These are phyloP conservation scores for Oehlia diaphana DNA, from an alignment of 192 early-diverging fungal species.

Conservation along the genomic window DNA sequence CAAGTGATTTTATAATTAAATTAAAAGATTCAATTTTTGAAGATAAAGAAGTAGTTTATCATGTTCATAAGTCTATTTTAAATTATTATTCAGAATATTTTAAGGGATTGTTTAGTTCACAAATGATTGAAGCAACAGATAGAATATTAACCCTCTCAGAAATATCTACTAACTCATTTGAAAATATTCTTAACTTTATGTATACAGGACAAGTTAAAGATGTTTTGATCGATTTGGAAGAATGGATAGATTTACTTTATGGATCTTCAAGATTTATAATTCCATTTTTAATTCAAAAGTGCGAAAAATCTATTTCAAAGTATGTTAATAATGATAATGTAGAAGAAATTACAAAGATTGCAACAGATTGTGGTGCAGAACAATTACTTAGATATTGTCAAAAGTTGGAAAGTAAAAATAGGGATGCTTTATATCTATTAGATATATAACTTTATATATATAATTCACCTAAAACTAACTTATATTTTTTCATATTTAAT, in stretches of 20 bases:
- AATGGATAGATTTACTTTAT: conserved; percentile 7
- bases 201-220: not conserved
- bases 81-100: not conserved
- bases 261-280: not conserved
- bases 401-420: not conserved
- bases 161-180: not conserved
- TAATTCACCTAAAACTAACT: too few relatives aligned
- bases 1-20: conserved; percentile 8
- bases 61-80: not conserved
- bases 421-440: too few relatives aligned
- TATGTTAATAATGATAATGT: not conserved
- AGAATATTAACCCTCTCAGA: not conserved
- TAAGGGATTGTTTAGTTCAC: not conserved
- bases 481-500: too few relatives aligned
- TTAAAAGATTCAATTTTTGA: not conserved
- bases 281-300: not conserved
- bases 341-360: not conserved
- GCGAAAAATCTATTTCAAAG: not conserved
- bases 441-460: too few relatives aligned
- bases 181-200: not conserved
- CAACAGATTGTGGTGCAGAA: conserved; percentile 2
- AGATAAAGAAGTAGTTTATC: not conserved
- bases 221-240: not conserved
- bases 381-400: conserved; percentile 5
- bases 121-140: not conserved